These are phyloP conservation scores for Penicillium griseofulvum DNA, from an alignment of 2,329 filamentous ascomycete genomes.

Conservation along the genomic window DNA sequence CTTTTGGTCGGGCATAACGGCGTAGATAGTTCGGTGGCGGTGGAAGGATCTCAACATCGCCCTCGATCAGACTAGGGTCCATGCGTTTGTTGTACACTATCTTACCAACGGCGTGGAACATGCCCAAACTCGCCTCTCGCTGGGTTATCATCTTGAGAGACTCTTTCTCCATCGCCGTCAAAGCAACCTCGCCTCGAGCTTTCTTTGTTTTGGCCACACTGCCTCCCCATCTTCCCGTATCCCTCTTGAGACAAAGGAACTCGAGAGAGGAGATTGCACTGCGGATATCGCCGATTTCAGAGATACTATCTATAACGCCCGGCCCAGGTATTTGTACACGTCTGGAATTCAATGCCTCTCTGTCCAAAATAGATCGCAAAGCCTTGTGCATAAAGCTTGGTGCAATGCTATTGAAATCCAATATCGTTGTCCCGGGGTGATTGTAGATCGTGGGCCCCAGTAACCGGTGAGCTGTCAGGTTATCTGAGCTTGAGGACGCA, in stretches of 20 bases:
- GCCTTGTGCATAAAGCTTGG: conserved; percentile 82
- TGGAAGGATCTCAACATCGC: conserved; percentile 49
- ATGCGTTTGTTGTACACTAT: conserved; percentile 94
- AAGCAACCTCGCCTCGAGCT: conserved; percentile 42
- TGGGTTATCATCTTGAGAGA: conserved; percentile 78
- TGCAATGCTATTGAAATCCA: conserved; percentile 93
- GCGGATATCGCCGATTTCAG: conserved; percentile 86
- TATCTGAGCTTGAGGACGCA: conserved; percentile 79
- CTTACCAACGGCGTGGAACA: conserved; percentile 95
- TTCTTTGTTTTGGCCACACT: conserved; percentile 70
- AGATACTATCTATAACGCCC: conserved; percentile 71
- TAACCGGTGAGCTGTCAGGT: conserved; percentile 86
- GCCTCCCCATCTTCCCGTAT: conserved; percentile 70
- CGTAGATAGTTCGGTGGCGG: conserved; percentile 59
- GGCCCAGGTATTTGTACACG: conserved; percentile 74
- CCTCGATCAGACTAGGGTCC: conserved; percentile 43
- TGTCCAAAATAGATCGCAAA: conserved; percentile 74
- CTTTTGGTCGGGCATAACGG: conserved; percentile 58
- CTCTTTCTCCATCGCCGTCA: conserved; percentile 76
- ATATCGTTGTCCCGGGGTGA: conserved; percentile 72
- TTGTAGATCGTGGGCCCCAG: conserved; percentile 82
- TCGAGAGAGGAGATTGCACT: conserved; percentile 90
- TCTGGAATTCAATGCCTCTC: conserved; percentile 78
- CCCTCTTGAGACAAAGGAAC: conserved; percentile 83
- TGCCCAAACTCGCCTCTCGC: conserved; percentile 83